Conservation (phyloP, 345 rosid genomes). For the Lumnitzera littorea region DNA sequence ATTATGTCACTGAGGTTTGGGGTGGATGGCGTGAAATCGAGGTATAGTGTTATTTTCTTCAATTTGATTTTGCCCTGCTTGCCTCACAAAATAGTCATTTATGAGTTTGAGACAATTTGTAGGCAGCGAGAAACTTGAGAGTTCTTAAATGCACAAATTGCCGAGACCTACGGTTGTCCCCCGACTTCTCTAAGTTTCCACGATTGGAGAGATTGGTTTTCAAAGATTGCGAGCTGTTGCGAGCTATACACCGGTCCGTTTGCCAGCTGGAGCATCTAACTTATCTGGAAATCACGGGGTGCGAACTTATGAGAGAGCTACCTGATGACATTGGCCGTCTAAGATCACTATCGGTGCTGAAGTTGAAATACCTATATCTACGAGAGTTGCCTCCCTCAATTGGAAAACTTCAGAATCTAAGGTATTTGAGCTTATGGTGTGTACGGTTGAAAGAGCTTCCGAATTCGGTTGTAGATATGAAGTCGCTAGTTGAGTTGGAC, state of each 20-base stretch:
- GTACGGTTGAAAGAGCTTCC: too few relatives aligned
- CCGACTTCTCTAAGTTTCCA: background rate
- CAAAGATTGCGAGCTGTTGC: background rate
- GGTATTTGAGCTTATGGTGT: too few relatives aligned
- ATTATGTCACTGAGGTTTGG: background rate
- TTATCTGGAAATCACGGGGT: too few relatives aligned
- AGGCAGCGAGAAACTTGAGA: background rate
- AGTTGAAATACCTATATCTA: too few relatives aligned
- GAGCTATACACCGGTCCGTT: background rate
- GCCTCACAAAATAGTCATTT: background rate
- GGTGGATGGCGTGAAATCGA: constrained; percentile 2
- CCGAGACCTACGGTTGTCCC: background rate
- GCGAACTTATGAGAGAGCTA: too few relatives aligned
- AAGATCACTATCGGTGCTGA: too few relatives aligned
- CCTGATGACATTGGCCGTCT: too few relatives aligned
- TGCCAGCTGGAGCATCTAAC: background rate
- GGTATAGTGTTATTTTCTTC: background rate
- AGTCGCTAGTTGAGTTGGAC: too few relatives aligned
- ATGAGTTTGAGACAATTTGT: background rate
- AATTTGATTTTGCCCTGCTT: background rate
- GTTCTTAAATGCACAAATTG: background rate
- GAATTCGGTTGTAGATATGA: too few relatives aligned
- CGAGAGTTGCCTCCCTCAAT: too few relatives aligned
- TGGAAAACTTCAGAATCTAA: too few relatives aligned
- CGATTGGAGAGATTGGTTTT: constrained; percentile 2